phyloP scores from a whole-genome alignment of 169 alveolate species.

The Plasmodium ovale region DNA sequence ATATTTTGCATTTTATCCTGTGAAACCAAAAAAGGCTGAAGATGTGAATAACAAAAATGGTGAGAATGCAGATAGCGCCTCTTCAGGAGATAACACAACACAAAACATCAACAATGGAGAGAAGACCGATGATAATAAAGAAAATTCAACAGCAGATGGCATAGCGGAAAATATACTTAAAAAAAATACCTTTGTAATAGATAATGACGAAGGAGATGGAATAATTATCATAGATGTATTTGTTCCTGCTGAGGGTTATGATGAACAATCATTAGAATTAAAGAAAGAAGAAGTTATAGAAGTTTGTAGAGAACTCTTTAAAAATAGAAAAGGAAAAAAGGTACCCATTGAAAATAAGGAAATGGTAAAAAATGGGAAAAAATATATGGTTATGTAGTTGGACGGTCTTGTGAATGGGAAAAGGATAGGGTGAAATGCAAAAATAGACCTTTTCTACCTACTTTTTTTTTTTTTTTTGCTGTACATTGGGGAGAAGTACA shows the following conservation, averaged over 20 bases:
- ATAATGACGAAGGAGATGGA: not conserved
- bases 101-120: no score
- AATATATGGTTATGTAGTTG: constrained; percentile 6
- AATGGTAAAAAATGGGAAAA: constrained; percentile 8
- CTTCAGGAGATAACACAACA: no score
- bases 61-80: no score
- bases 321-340: not conserved
- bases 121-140: not conserved
- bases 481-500: not conserved
- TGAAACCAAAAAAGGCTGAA: no score
- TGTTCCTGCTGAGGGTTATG: not conserved
- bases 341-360: not conserved
- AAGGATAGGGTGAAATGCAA: no score
- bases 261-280: not conserved
- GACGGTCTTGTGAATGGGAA: no score
- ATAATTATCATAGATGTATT: not conserved
- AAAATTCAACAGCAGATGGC: no score
- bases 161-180: not conserved
- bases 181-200: not conserved
- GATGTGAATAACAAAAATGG: no score
- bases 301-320: constrained; percentile 15
- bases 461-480: no score
- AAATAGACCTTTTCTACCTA: no score
- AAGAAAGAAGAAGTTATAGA: not conserved
- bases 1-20: no score